Evolutionary conservation across 2,329 filamentous ascomycete genomes (phyloP).

Genomic region (Penicillium rolfsii): DNA sequence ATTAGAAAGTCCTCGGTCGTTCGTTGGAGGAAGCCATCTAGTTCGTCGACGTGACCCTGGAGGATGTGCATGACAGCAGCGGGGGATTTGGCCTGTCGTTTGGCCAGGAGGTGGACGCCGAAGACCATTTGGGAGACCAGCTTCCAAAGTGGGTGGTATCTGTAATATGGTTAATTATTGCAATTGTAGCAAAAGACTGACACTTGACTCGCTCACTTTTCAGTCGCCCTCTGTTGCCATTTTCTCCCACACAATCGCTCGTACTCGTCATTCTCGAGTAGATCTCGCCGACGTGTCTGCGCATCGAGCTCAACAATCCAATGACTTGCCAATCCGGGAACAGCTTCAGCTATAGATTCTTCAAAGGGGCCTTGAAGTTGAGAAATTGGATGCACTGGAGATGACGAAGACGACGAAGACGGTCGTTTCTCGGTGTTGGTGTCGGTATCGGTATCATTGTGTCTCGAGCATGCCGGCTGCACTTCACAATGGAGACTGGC

Average conservation of each 20-base stretch:
- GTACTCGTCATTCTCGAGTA: conserved; percentile 69
- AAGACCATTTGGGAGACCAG: conserved; percentile 91
- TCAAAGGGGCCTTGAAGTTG: conserved; percentile 51
- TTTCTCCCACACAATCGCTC: conserved; percentile 71
- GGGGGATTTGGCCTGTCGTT: conserved; percentile 85
- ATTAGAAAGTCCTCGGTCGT: conserved; percentile 82
- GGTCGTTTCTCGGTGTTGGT: background rate
- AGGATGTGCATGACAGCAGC: conserved; percentile 85
- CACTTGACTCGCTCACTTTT: conserved; percentile 44
- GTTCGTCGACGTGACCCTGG: conserved; percentile 88
- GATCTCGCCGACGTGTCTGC: conserved; percentile 61
- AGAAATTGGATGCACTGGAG: conserved; percentile 46
- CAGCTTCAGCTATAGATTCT: conserved; percentile 49
- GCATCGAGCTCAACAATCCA: conserved; percentile 44
- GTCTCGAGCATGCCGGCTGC: conserved; percentile 1
- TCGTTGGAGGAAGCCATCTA: conserved; percentile 86
- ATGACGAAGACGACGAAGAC: conserved; percentile 11
- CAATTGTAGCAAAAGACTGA: background rate
- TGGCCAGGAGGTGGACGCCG: conserved; percentile 83
- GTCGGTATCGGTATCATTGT: background rate
- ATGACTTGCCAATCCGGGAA: conserved; percentile 27
- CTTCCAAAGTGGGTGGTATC: conserved; percentile 86
- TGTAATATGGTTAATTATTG: conserved; percentile 30
- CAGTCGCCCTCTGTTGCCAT: conserved; percentile 76
- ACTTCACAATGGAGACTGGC: background rate